Evolutionary conservation across 192 early-diverging fungal genomes (phyloP).

Genomic region (Coemansia sp.): DNA sequence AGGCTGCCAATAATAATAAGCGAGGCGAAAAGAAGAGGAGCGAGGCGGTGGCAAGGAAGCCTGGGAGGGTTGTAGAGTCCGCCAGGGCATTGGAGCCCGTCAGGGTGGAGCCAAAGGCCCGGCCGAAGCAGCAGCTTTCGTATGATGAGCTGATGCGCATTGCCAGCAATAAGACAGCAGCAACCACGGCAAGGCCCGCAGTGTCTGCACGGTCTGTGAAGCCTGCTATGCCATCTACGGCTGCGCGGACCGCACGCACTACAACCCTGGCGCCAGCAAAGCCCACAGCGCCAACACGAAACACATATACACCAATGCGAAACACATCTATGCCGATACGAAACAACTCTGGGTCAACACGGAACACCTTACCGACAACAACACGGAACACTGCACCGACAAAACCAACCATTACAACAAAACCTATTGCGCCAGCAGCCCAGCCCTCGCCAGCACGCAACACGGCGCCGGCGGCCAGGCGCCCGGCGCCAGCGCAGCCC

Average conservation of each 20-base stretch:
- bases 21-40: not conserved
- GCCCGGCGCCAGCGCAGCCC: not conserved
- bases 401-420: not conserved
- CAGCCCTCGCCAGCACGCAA: not conserved
- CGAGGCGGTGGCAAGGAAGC: not conserved
- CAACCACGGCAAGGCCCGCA: not conserved
- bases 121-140: slow-evolving; percentile 14
- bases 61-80: not conserved
- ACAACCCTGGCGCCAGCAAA: not conserved
- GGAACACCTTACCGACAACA: not conserved
- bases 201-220: too few relatives aligned
- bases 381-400: not conserved
- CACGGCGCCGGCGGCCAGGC: not conserved
- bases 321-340: not conserved
- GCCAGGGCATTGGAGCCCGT: too few relatives aligned
- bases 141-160: slow-evolving; percentile 49
- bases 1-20: too few relatives aligned
- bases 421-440: not conserved
- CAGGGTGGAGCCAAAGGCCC: not conserved
- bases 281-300: not conserved
- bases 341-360: not conserved
- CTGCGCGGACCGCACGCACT: too few relatives aligned
- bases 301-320: not conserved
- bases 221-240: too few relatives aligned
- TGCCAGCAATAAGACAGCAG: slow-evolving; percentile 13